Percentiles rank a stretch among this genome's conserved stretches.
Conservation (phyloP, 805 yeast species). For the Saccharomycopsis javanensis region DNA sequence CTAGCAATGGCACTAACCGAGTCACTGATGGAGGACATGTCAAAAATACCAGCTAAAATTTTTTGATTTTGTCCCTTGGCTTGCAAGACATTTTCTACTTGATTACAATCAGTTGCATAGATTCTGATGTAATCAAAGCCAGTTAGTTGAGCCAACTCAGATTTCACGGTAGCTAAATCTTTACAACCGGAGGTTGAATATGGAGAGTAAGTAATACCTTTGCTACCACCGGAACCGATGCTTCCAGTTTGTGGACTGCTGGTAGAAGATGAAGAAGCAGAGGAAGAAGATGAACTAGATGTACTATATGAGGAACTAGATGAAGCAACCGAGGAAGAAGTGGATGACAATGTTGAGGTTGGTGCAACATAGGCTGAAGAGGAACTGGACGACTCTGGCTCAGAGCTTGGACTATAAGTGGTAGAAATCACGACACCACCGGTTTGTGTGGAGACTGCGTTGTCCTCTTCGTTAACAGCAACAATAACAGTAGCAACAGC, state of each 20-base stretch:
- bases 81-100: conserved; percentile 49
- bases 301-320: conserved; percentile 28
- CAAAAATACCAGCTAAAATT: conserved; percentile 55
- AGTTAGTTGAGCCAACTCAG: conserved; percentile 44
- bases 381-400: background rate
- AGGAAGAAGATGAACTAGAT: conserved; percentile 15
- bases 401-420: background rate
- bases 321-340: conserved; percentile 44
- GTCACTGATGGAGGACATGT: conserved; percentile 36
- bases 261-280: conserved; percentile 44
- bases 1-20: conserved; percentile 28
- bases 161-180: conserved; percentile 40
- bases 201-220: conserved; percentile 72
- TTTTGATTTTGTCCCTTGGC: conserved; percentile 46
- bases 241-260: conserved; percentile 20
- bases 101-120: conserved; percentile 70
- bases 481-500: conserved; percentile 2
- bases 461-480: background rate
- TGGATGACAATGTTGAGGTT: too few species aligned
- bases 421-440: background rate
- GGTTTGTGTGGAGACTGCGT: background rate
- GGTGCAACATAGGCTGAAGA: background rate
- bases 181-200: conserved; percentile 63
- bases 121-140: conserved; percentile 56
- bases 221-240: conserved; percentile 5